Evolutionary conservation across 2,329 filamentous ascomycete species (phyloP), one percentile per base, ranked within the genome.

Genomic region (Fusarium cyanostomum): DNA sequence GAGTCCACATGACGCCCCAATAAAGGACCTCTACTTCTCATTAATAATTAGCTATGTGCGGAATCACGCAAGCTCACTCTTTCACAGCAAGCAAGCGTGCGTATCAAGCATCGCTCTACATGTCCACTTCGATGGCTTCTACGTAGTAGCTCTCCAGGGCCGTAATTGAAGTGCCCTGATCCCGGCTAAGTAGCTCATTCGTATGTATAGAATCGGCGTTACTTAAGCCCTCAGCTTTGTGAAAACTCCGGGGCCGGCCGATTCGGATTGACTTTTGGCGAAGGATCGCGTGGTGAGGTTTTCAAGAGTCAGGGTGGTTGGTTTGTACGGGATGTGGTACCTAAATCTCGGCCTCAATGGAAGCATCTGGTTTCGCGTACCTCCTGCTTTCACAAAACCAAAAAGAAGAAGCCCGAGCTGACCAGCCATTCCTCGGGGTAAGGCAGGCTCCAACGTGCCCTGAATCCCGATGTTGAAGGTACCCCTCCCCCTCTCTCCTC

Each of bases 191-290:
- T 21, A 6, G 21, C 13, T 41, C 21, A 21, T 26, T 41, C 21
- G 37, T 41, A 21, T 21, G 37, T 41, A 21, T 21, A 21, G 21
- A 21, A 21, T 21, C 6, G 21, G 6, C 21, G 6, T 21, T 21
- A 21, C 21, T 21, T 21, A 21, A 6, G 21, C 21, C 21, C 21
- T 4, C 21, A 6, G 4, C 21, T 21, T 21, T 6, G 21, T 21
- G 21, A 21, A 21, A 26, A 26, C 18, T 34, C 30, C 56, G 56
- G 39, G 21, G 61, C 35, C 41, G 42, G 45, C 60, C 48, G 55
- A 43, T 64, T 64, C 42, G 55, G 56, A 64, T 64, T 65, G 62
- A 51, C 56, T 64, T 64, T 65, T 46, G 53, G 43, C 28, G 41
- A 15, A 28, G 31, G 8, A 48, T 39, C 13, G 45, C 31, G 18